Conservation (phyloP, 2,329 filamentous ascomycete genomes). For the Hymenoscyphus fraxineus region DNA sequence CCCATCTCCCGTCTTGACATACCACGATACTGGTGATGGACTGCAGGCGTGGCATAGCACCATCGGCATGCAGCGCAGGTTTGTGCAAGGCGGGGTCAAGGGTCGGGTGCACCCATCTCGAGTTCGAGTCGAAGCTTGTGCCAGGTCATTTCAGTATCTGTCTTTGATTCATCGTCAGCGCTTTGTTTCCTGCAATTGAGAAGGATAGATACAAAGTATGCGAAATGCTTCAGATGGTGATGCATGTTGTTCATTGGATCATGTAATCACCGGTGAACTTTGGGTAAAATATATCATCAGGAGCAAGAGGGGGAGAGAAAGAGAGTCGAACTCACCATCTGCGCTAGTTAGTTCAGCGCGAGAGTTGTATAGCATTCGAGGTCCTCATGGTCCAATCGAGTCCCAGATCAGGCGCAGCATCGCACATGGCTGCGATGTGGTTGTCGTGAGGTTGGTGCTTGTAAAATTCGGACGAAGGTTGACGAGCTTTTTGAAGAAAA, state of each 20-base stretch:
- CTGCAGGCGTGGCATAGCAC: not conserved
- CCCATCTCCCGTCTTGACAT: not conserved
- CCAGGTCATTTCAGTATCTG: not conserved
- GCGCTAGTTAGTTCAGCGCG: not conserved
- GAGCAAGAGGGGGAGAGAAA: constrained; percentile 23
- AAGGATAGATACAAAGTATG: constrained; percentile 1
- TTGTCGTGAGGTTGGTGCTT: not conserved
- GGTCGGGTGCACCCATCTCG: not conserved
- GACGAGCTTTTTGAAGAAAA: constrained; percentile 6
- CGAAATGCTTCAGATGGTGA: constrained; percentile 64
- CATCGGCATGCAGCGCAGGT: not conserved
- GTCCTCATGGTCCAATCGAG: not conserved
- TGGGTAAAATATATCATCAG: constrained; percentile 34
- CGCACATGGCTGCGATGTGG: not conserved
- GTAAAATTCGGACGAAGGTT: not conserved
- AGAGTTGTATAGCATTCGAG: constrained; percentile 3
- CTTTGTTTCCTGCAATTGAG: constrained; percentile 16
- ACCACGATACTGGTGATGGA: not conserved
- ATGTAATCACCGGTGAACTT: constrained; percentile 36
- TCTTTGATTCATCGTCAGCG: constrained; percentile 6
- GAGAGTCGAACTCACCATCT: constrained; percentile 4
- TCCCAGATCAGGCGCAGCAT: not conserved
- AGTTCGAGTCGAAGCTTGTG: not conserved
- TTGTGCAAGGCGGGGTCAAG: constrained; percentile 1
- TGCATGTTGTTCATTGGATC: constrained; percentile 56